Percentiles rank a stretch among this genome's conserved stretches.
phyloP scores from a whole-genome alignment of 495 filamentous ascomycete genomes.

The Penicillium goetzii region DNA sequence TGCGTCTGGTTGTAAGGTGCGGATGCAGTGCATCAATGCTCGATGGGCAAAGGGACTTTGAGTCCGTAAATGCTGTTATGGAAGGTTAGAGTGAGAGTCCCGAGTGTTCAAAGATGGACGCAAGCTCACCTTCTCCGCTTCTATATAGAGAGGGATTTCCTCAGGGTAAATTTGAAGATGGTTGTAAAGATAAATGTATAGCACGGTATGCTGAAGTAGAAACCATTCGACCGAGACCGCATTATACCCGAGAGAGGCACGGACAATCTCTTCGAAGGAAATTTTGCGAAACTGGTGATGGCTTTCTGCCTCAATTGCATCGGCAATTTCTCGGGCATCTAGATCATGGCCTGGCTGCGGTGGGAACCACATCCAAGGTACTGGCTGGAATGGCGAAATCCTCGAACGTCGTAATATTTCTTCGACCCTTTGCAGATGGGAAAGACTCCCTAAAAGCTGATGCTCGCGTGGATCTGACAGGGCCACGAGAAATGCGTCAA shows the following conservation, averaged over 20 bases:
- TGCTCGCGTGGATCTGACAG: conserved; percentile 36
- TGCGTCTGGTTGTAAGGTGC: conserved; percentile 26
- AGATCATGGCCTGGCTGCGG: conserved; percentile 24
- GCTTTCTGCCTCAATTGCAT: conserved; percentile 46
- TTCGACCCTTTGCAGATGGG: conserved; percentile 49
- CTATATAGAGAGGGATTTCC: conserved; percentile 36
- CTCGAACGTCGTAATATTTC: conserved; percentile 44
- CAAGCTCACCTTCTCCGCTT: conserved; percentile 43
- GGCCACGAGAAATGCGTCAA: conserved; percentile 40
- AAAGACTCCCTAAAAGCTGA: conserved; percentile 33
- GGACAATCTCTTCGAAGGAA: conserved; percentile 47
- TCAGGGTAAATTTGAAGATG: conserved; percentile 43
- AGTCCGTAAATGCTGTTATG: conserved; percentile 37
- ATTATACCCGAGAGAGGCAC: conserved; percentile 43
- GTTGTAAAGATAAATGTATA: conserved; percentile 42
- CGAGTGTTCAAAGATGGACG: background rate
- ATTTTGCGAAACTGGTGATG: conserved; percentile 48
- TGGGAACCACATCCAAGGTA: conserved; percentile 48
- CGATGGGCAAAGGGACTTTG: conserved; percentile 48
- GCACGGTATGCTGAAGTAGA: conserved; percentile 44
- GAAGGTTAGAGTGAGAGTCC: background rate
- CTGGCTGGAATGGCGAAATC: conserved; percentile 23
- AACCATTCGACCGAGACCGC: conserved; percentile 45
- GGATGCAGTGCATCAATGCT: conserved; percentile 37
- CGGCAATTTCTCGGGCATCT: conserved; percentile 35